Conservation (phyloP, 192 early-diverging fungal species). For the Mortierella alpina region DNA sequence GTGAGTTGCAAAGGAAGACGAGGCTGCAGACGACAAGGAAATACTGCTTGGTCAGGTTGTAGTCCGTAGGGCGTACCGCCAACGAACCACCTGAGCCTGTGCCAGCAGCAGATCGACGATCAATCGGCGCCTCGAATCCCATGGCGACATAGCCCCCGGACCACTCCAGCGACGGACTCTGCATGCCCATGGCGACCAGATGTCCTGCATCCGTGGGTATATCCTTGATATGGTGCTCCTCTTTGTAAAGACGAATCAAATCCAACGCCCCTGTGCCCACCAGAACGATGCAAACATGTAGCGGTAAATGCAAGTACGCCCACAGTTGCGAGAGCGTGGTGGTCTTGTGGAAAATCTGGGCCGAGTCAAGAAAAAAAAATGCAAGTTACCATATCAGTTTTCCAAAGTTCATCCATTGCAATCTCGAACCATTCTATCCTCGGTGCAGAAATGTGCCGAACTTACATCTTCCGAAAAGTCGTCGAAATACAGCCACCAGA, state of each 20-base stretch:
- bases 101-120: background rate
- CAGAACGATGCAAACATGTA: constrained; percentile 58
- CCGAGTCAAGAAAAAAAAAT: background rate
- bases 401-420: background rate
- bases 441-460: background rate
- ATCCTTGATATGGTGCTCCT: constrained; percentile 30
- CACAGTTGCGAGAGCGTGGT: constrained; percentile 52
- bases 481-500: constrained; percentile 67
- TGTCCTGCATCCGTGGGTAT: background rate
- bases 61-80: constrained; percentile 11
- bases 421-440: no score
- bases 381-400: background rate
- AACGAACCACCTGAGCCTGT: background rate
- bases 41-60: constrained; percentile 32
- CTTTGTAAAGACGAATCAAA: constrained; percentile 40
- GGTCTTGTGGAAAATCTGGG: constrained; percentile 36
- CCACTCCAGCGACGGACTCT: no score
- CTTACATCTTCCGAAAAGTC: constrained; percentile 63
- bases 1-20: constrained; percentile 39
- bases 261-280: constrained; percentile 54
- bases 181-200: no score
- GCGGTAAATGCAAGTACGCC: constrained; percentile 60
- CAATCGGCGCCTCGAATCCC: constrained; percentile 30
- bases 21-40: constrained; percentile 36
- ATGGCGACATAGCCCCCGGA: background rate